Evolutionary conservation across 257 asterid species (phyloP).

Genomic region (Henckelia pumila): DNA sequence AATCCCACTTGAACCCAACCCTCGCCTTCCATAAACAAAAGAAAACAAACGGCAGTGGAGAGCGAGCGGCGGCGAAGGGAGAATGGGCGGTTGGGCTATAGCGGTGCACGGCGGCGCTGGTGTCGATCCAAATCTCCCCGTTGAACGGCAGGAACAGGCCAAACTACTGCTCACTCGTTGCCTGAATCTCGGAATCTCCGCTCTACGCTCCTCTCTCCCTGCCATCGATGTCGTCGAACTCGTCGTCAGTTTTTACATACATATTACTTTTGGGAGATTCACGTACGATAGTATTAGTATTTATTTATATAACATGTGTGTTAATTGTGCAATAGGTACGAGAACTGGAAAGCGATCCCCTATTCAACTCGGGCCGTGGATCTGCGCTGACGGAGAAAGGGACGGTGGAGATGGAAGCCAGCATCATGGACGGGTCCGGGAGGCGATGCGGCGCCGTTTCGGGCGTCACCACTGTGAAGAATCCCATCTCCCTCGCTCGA

Average conservation of each 20-base stretch:
- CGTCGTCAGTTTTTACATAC: too few relatives aligned
- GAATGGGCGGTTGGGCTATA: slow-evolving; percentile 96
- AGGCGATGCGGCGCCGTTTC: slow-evolving; percentile 99
- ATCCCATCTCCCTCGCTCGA: slow-evolving; percentile 93
- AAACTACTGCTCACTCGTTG: slow-evolving; percentile 81
- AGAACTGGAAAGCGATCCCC: slow-evolving; percentile 85
- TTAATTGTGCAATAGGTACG: slow-evolving; percentile 54
- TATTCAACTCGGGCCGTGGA: slow-evolving; percentile 97
- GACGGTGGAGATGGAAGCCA: slow-evolving; percentile 99
- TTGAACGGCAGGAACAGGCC: slow-evolving; percentile 78
- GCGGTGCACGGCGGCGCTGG: slow-evolving; percentile 99
- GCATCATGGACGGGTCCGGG: slow-evolving; percentile 87
- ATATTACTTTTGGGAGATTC: background rate
- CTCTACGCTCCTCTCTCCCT: slow-evolving; percentile 67
- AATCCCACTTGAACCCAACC: background rate
- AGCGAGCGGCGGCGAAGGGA: slow-evolving; percentile 17
- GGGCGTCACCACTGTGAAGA: slow-evolving; percentile 79
- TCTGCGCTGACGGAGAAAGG: slow-evolving; percentile 89
- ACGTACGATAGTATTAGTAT: too few relatives aligned
- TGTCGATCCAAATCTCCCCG: slow-evolving; percentile 91
- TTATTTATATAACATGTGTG: background rate
- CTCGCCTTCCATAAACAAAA: background rate
- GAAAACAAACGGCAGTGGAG: background rate
- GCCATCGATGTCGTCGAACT: slow-evolving; percentile 95
- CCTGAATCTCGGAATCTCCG: slow-evolving; percentile 73